These are phyloP conservation scores for Malus orientalis DNA, from an alignment of 306 rosid genomes.

Conservation along the genomic window DNA sequence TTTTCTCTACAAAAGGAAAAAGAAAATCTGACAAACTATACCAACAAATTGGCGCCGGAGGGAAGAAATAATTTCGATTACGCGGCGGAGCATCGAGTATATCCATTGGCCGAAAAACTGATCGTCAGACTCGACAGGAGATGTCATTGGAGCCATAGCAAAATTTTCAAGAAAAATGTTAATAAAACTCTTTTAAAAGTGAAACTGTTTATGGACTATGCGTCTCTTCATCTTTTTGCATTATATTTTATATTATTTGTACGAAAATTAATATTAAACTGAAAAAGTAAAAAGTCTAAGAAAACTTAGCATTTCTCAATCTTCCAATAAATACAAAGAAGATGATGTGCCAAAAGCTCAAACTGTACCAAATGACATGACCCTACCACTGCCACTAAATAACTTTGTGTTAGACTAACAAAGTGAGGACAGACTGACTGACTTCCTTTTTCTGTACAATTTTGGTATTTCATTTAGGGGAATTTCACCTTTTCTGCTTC, in stretches of 20 bases:
- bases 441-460: no score
- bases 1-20: background rate
- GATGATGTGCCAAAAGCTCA: background rate
- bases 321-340: background rate
- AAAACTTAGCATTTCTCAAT: no score
- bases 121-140: conserved; percentile 31
- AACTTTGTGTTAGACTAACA: background rate
- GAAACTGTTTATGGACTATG: no score
- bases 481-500: no score
- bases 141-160: conserved; percentile 66
- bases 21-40: background rate
- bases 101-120: background rate
- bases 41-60: background rate
- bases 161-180: no score
- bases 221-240: no score
- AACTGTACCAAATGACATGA: background rate
- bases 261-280: no score
- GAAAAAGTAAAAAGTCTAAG: no score
- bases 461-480: no score
- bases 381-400: background rate
- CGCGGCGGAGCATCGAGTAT: background rate
- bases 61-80: background rate
- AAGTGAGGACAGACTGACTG: no score
- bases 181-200: no score
- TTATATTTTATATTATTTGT: no score